Conservation (phyloP, 2,329 filamentous ascomycete species). For the Bertia moriformis region DNA sequence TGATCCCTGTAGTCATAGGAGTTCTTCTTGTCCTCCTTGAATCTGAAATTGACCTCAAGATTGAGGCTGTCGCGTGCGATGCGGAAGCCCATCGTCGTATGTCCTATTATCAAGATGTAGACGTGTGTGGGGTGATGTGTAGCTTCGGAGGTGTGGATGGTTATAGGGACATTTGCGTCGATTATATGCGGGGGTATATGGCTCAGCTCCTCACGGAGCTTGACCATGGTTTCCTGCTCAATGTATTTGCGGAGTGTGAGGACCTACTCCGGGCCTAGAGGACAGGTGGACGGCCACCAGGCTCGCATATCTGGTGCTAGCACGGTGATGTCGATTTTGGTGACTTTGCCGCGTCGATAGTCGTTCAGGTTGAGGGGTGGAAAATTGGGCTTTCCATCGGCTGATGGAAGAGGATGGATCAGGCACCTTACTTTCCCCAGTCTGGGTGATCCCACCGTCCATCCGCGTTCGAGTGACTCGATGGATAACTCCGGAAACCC, state of each 20-base stretch:
- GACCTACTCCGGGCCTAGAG: no score
- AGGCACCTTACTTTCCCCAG: background rate
- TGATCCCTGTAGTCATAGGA: no score
- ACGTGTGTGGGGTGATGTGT: background rate
- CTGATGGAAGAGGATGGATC: background rate
- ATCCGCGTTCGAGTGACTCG: background rate
- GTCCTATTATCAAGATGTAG: background rate
- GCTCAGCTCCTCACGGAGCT: background rate
- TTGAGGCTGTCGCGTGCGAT: constrained; percentile 16
- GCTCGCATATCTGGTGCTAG: background rate
- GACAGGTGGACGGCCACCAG: no score
- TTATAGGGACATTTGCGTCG: constrained; percentile 5
- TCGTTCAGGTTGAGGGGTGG: constrained; percentile 14
- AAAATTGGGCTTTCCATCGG: no score
- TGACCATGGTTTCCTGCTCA: background rate
- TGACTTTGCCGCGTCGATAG: constrained; percentile 10
- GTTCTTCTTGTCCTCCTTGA: constrained; percentile 19
- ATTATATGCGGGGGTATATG: background rate
- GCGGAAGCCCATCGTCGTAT: background rate
- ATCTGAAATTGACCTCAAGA: no score
- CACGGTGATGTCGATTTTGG: background rate
- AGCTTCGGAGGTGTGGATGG: background rate
- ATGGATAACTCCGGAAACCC: background rate
- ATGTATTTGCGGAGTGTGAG: background rate
- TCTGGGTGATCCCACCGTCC: background rate